phyloP scores from a whole-genome alignment of 306 rosid genomes.

The Parietaria judaica region DNA sequence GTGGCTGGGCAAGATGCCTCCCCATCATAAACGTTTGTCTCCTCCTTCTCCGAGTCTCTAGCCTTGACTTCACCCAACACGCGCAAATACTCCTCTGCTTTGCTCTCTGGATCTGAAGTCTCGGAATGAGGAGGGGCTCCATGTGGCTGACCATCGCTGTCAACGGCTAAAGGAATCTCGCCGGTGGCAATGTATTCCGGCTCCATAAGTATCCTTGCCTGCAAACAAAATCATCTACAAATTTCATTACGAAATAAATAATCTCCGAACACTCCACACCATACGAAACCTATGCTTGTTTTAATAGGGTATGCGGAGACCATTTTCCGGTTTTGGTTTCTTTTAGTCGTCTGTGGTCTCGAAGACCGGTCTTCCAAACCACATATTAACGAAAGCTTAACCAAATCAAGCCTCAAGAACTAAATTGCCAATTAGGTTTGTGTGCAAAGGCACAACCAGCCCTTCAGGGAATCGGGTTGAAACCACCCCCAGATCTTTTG shows the following conservation, averaged over 20 bases:
- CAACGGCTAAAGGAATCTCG: slow-evolving; percentile 30
- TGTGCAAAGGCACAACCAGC: too few relatives aligned
- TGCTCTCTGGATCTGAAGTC: slow-evolving; percentile 24
- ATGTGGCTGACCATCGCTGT: slow-evolving; percentile 21
- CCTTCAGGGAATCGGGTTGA: too few relatives aligned
- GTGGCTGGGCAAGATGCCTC: slow-evolving; percentile 82
- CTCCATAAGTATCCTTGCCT: slow-evolving; percentile 81
- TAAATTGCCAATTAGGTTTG: too few relatives aligned
- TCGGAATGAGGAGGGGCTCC: slow-evolving; percentile 28
- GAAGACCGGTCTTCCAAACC: too few relatives aligned
- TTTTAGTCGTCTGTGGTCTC: background rate
- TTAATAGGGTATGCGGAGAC: background rate
- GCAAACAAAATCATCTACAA: slow-evolving; percentile 21
- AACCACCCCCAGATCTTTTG: too few relatives aligned
- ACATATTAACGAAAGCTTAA: too few relatives aligned
- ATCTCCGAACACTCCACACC: too few relatives aligned
- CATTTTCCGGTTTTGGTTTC: background rate
- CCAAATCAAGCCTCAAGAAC: too few relatives aligned
- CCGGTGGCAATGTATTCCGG: slow-evolving; percentile 38
- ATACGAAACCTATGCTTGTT: too few relatives aligned
- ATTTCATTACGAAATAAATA: background rate
- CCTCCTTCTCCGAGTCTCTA: slow-evolving; percentile 63
- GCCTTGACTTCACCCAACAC: slow-evolving; percentile 68
- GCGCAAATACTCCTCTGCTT: slow-evolving; percentile 69
- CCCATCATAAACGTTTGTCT: slow-evolving; percentile 46